Conservation (phyloP, 108 stramenopile genomes). For the Fistulifera solaris region DNA sequence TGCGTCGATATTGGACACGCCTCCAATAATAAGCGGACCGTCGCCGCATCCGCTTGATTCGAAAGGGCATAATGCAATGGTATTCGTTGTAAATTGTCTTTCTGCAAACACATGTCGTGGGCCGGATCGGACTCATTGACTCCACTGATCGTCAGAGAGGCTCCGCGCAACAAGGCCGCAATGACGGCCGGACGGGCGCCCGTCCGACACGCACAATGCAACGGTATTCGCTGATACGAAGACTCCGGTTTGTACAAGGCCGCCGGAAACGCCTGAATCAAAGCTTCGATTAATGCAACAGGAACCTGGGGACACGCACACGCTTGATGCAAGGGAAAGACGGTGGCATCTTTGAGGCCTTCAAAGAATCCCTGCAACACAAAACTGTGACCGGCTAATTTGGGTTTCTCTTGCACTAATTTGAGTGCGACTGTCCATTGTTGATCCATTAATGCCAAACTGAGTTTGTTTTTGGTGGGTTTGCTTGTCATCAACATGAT, state of each 20-base stretch:
- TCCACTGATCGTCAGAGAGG: too few relatives aligned
- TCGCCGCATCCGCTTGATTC: not conserved
- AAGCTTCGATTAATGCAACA: not conserved
- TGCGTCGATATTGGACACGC: not conserved
- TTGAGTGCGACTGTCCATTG: too few relatives aligned
- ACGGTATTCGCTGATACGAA: slow-evolving; percentile 47
- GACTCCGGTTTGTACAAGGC: slow-evolving; percentile 36
- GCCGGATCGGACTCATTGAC: not conserved
- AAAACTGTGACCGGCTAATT: too few relatives aligned
- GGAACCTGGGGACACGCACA: not conserved
- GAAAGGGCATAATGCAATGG: slow-evolving; percentile 5
- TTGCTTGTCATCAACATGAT: too few relatives aligned
- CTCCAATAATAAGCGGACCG: too few relatives aligned
- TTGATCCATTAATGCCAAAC: too few relatives aligned
- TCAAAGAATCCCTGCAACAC: slow-evolving; percentile 17
- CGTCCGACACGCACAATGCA: slow-evolving; percentile 72
- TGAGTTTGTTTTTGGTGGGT: too few relatives aligned
- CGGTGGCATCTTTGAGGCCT: slow-evolving; percentile 12
- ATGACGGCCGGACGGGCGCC: slow-evolving; percentile 45
- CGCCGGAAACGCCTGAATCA: slow-evolving; percentile 40
- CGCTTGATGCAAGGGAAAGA: slow-evolving; percentile 8
- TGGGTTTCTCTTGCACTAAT: too few relatives aligned
- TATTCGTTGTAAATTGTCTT: slow-evolving; percentile 3
- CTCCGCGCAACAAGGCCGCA: slow-evolving; percentile 19
- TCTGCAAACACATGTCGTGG: not conserved